phyloP scores from a whole-genome alignment of 2,329 filamentous ascomycete genomes.

The Elsinoe batatas region DNA sequence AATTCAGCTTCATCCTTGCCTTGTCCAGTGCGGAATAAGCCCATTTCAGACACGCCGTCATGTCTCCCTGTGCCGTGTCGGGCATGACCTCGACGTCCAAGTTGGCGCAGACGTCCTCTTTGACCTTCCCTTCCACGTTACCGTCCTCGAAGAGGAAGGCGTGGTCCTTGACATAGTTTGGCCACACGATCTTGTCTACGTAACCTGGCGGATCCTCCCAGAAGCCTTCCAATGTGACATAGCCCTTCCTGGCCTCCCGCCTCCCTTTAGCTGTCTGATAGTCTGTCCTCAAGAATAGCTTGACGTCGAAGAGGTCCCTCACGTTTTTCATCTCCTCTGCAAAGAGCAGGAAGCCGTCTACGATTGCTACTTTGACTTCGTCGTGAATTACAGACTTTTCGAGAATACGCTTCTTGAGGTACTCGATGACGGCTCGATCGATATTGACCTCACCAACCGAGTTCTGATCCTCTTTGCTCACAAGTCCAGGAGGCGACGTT shows the following conservation, averaged over 20 bases:
- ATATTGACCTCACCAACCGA: constrained; percentile 36
- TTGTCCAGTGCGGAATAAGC: constrained; percentile 25
- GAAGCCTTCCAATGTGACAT: constrained; percentile 75
- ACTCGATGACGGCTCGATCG: constrained; percentile 22
- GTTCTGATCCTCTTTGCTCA: constrained; percentile 51
- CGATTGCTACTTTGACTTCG: constrained; percentile 49
- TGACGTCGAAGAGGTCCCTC: constrained; percentile 57
- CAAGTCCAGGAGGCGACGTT: constrained; percentile 43
- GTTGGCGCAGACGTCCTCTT: constrained; percentile 31
- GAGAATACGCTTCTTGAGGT: constrained; percentile 22
- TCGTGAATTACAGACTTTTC: constrained; percentile 8
- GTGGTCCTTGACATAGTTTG: constrained; percentile 78
- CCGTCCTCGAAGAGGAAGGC: constrained; percentile 65
- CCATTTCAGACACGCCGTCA: constrained; percentile 31
- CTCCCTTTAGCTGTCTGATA: constrained; percentile 54
- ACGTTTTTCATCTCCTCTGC: constrained; percentile 45
- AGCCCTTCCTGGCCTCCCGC: constrained; percentile 60
- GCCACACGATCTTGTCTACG: constrained; percentile 91
- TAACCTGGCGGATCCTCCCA: constrained; percentile 93
- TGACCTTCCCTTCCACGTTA: constrained; percentile 51
- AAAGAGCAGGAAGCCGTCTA: constrained; percentile 87
- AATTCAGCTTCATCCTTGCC: no score
- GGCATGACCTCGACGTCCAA: constrained; percentile 26
- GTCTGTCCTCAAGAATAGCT: constrained; percentile 65
- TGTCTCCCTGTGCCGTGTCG: constrained; percentile 20